Percentiles rank a stretch among this genome's conserved stretches.
phyloP scores from a whole-genome alignment of 768 basidiomycete genomes.

The Chalciporus piperatus region DNA sequence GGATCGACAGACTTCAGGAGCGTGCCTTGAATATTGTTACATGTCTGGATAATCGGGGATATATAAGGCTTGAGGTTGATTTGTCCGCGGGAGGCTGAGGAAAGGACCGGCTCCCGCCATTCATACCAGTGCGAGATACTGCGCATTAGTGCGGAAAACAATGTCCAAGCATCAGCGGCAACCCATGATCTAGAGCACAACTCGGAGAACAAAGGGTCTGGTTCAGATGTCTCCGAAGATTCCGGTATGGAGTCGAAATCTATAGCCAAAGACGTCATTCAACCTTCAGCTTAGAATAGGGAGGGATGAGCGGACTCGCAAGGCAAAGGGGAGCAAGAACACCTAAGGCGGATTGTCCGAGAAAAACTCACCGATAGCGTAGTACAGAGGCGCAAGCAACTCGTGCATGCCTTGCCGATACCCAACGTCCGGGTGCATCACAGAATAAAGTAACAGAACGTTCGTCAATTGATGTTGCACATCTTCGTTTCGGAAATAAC shows the following conservation, averaged over 20 bases:
- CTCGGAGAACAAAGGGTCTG: slow-evolving; percentile 46
- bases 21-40: slow-evolving; percentile 73
- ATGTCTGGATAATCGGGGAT: slow-evolving; percentile 83
- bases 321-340: slow-evolving; percentile 5
- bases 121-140: slow-evolving; percentile 77
- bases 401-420: slow-evolving; percentile 99
- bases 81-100: slow-evolving; percentile 34
- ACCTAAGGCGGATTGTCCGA: background rate
- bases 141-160: slow-evolving; percentile 82
- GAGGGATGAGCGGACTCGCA: slow-evolving; percentile 15
- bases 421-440: slow-evolving; percentile 76
- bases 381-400: slow-evolving; percentile 82
- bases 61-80: slow-evolving; percentile 62
- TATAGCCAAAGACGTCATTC: slow-evolving; percentile 33
- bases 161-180: slow-evolving; percentile 82
- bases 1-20: slow-evolving; percentile 80
- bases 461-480: slow-evolving; percentile 82
- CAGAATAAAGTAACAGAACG: slow-evolving; percentile 82
- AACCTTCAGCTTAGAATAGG: slow-evolving; percentile 25
- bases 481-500: slow-evolving; percentile 76
- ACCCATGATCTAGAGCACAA: slow-evolving; percentile 67
- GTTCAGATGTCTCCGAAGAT: slow-evolving; percentile 23
- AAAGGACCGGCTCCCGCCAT: slow-evolving; percentile 49
- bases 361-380: slow-evolving; percentile 43
- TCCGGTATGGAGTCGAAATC: slow-evolving; percentile 74